Conservation (phyloP, 768 basidiomycete genomes). For the Suillus weaverae region DNA sequence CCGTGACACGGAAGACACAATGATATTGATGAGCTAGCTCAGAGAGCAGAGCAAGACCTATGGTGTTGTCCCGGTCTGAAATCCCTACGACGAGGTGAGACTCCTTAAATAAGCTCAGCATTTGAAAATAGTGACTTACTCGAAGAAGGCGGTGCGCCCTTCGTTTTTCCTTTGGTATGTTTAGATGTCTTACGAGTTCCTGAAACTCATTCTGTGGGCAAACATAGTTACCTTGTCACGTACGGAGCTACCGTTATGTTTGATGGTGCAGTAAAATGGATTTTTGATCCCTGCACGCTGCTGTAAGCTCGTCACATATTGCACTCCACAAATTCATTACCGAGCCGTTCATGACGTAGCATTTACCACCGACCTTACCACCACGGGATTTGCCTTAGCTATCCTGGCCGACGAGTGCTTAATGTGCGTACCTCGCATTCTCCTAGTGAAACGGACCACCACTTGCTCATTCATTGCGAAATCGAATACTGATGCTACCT, state of each 20-base stretch:
- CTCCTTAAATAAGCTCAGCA: neutral
- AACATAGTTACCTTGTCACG: neutral
- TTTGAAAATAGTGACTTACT: neutral
- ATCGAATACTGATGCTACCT: neutral
- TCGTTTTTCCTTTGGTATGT: neutral
- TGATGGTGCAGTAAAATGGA: neutral
- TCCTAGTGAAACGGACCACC: neutral
- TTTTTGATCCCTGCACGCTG: neutral
- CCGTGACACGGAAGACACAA: neutral
- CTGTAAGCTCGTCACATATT: neutral
- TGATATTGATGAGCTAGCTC: neutral
- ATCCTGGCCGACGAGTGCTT: neutral
- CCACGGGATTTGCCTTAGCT: neutral
- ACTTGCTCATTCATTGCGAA: neutral
- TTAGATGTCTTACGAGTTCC: neutral
- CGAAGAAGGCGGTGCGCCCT: neutral
- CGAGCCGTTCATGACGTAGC: neutral
- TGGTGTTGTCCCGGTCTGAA: neutral
- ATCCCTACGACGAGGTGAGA: neutral
- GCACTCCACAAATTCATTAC: neutral
- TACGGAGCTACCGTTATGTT: neutral
- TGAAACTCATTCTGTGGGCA: neutral
- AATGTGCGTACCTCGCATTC: neutral
- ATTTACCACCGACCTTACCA: neutral
- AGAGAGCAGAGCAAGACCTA: neutral